Percentiles rank a stretch among this genome's conserved stretches.
Evolutionary conservation across 805 yeast species (phyloP).

Genomic region (Wickerhamiella musiphila): DNA sequence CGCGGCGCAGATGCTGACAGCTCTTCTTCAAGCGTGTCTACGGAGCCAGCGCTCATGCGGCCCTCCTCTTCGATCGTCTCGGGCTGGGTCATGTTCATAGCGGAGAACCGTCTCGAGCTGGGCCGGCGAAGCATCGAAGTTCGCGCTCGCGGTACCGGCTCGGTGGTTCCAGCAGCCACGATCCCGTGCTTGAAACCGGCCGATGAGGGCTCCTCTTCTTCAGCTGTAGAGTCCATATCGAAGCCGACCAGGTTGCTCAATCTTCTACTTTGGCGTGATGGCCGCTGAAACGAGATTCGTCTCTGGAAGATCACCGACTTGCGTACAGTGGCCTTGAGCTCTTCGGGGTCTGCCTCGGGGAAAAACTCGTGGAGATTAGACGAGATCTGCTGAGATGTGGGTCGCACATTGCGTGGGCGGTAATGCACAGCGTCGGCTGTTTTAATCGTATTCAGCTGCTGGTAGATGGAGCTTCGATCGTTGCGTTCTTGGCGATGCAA

Average conservation of each 20-base stretch:
- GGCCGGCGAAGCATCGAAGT: background rate
- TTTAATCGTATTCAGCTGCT: too few relatives aligned
- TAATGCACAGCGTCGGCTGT: background rate
- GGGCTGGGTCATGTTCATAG: background rate
- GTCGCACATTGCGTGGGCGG: conserved; percentile 45
- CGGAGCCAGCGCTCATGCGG: background rate
- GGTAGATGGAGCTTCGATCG: too few relatives aligned
- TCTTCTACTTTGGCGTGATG: conserved; percentile 17
- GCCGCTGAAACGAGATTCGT: conserved; percentile 29
- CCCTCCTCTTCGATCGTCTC: background rate
- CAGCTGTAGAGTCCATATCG: conserved; percentile 4
- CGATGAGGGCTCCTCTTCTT: too few relatives aligned
- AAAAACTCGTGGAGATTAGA: conserved; percentile 79
- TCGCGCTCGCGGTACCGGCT: conserved; percentile 8
- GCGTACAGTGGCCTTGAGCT: conserved; percentile 61
- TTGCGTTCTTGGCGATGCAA: background rate
- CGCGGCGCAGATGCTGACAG: conserved; percentile 39
- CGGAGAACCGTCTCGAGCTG: conserved; percentile 2
- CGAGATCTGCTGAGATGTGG: conserved; percentile 83
- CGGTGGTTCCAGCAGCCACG: conserved; percentile 11
- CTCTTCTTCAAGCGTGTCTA: background rate
- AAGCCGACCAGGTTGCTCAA: conserved; percentile 13
- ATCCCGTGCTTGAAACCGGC: background rate
- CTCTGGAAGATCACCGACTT: conserved; percentile 71
- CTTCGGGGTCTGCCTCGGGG: conserved; percentile 60